Base-by-base conservation (phyloP, 148 eudicot species). In the Rhododendron simsii region DNA sequence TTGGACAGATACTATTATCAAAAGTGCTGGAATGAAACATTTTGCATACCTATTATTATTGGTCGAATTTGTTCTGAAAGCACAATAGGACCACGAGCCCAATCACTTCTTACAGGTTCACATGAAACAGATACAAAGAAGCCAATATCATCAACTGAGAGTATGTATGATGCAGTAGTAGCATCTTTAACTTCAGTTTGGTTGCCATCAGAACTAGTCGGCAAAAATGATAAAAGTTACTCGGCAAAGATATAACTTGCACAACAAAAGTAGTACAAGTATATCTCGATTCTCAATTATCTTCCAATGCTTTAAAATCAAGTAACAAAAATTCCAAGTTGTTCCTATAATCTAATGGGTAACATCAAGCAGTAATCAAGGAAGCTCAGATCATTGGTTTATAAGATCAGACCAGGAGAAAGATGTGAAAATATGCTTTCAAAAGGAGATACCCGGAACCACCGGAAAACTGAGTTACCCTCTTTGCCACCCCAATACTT, bases 401-500 rank as follows among this genome's bases (percentile, higher is more conserved):
- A 15, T 67, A 78, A 51, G 67, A 83, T 28, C 21, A 45, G 47
- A 16, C 69, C 37, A 59, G 23, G 21, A 30, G 50, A 73, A 30
- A 30, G 71, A 48, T 30, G 3, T 26, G 28, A 13, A 63, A 74
- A 83, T 8, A 39, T 51, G 57, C 26, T 30, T 61, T 55, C 51
- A 77, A 83, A 85, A 23, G 23, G 81, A 84, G 79, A 71, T 96
- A 95, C 99, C 99, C 98, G 91, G 85, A 95, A 93, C 98, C 99
- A 97, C 83, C 95, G 94, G 85, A 92, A 95, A 89, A 91, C 81
- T 48, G 99, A 95, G n/a, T 93, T 92, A 84, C 98, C 99, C 91
- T 97, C 99, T 85, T 95, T 95, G 87, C 99, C 99, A 73, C 99
- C 98, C 98, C 98, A 95, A 87, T 95, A 97, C 83, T 87, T 89